These are phyloP conservation scores for Fraxinus paxiana DNA, from an alignment of 305 asterid genomes.

Conservation along the genomic window DNA sequence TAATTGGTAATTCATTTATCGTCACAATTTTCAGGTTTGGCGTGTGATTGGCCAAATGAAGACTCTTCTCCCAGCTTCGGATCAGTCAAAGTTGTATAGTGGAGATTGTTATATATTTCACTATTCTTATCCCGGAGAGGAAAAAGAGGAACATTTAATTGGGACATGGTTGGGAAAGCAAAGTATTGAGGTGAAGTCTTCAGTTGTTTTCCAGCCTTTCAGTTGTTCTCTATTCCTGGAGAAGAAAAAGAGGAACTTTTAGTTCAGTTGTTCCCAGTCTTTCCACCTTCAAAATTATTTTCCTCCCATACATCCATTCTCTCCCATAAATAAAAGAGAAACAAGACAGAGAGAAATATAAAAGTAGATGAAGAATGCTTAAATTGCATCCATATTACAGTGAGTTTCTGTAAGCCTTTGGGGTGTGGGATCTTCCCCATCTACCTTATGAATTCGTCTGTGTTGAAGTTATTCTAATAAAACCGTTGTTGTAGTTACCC, in stretches of 20 bases:
- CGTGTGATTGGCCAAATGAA: slow-evolving; percentile 58
- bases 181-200: slow-evolving; percentile 59
- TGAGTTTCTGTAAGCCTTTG: background rate
- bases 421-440: background rate
- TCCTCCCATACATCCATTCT: background rate
- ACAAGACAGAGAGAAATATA: background rate
- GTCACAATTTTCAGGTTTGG: slow-evolving; percentile 58
- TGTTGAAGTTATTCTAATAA: background rate
- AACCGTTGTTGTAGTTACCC: background rate
- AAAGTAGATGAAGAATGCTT: background rate
- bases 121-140: slow-evolving; percentile 64
- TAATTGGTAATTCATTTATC: slow-evolving; percentile 17
- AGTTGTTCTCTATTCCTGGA: background rate
- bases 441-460: background rate
- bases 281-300: background rate
- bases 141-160: slow-evolving; percentile 59
- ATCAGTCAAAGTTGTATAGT: slow-evolving; percentile 61
- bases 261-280: background rate
- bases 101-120: slow-evolving; percentile 90
- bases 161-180: slow-evolving; percentile 81
- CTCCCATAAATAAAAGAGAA: background rate
- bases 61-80: slow-evolving; percentile 44
- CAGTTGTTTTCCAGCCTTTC: background rate
- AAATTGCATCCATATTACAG: background rate
- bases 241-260: background rate